phyloP scores from a whole-genome alignment of 768 basidiomycete species.

The Paxillus ammoniavirescens region DNA sequence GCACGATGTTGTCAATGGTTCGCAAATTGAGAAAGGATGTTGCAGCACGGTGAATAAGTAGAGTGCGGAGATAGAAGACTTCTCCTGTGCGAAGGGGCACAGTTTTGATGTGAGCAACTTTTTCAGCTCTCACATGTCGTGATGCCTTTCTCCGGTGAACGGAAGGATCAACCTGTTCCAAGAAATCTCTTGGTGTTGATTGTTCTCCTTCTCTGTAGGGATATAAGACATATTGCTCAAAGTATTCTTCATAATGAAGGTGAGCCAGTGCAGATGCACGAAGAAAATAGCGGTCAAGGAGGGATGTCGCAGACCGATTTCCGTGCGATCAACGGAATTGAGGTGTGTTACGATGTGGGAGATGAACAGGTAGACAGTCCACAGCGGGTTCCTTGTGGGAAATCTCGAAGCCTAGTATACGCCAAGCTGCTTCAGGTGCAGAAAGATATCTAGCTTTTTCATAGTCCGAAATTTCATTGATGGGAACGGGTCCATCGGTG shows the following conservation, averaged over 20 bases:
- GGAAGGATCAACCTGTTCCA: background rate
- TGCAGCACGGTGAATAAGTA: constrained; percentile 22
- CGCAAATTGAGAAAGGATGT: constrained; percentile 21
- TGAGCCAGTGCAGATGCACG: background rate
- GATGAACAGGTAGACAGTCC: constrained; percentile 34
- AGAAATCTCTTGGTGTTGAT: background rate
- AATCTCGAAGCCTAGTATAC: constrained; percentile 36
- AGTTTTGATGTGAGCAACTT: background rate
- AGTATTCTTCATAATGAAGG: background rate
- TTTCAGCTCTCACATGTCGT: too few relatives aligned
- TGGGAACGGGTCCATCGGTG: background rate
- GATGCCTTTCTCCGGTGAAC: background rate
- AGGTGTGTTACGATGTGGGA: constrained; percentile 5
- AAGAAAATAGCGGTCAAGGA: constrained; percentile 21
- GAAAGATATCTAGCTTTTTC: constrained; percentile 35
- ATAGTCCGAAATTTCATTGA: constrained; percentile 37
- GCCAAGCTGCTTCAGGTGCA: constrained; percentile 36
- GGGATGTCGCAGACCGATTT: constrained; percentile 7
- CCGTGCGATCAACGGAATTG: constrained; percentile 21
- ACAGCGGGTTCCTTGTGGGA: constrained; percentile 34
- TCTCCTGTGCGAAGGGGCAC: constrained; percentile 31
- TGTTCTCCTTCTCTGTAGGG: background rate
- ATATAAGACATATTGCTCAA: background rate
- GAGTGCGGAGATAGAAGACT: constrained; percentile 30
- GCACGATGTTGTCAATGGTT: constrained; percentile 14